Conservation (phyloP, 805 yeast species). For the Lachancea lanzarotensis region DNA sequence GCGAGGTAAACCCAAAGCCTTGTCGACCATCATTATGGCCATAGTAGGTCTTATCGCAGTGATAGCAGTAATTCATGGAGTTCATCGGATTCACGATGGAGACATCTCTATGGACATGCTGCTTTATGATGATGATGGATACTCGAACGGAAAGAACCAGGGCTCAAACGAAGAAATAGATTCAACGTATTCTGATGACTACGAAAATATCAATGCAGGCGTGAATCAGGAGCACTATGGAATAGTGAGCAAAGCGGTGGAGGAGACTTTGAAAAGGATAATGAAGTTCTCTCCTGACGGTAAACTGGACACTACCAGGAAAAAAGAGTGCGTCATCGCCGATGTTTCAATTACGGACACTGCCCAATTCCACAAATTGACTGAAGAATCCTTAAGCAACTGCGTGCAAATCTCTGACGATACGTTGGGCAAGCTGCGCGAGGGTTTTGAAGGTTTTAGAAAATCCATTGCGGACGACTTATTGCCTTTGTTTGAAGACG, state of each 20-base stretch:
- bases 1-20: constrained; percentile 2
- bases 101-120: neutral
- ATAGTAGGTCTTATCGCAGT: constrained; percentile 1
- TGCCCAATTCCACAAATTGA: constrained; percentile 17
- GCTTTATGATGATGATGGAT: neutral
- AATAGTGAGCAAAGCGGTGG: constrained; percentile 12
- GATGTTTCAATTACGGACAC: constrained; percentile 21
- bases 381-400: constrained; percentile 17
- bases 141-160: too few species aligned
- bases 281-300: constrained; percentile 23
- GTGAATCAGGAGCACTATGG: neutral
- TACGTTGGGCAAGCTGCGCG: constrained; percentile 15
- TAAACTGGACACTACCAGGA: constrained; percentile 13
- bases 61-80: neutral
- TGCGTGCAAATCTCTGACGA: constrained; percentile 22
- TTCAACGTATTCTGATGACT: neutral
- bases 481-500: constrained; percentile 14
- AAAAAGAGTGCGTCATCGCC: constrained; percentile 16
- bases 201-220: neutral
- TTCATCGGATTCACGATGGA: neutral
- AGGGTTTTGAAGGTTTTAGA: constrained; percentile 18
- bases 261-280: constrained; percentile 20
- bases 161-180: neutral
- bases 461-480: constrained; percentile 10
- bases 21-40: neutral